phyloP scores from a whole-genome alignment of 176 grass and related monocot species.

The Lolium multiflorum region DNA sequence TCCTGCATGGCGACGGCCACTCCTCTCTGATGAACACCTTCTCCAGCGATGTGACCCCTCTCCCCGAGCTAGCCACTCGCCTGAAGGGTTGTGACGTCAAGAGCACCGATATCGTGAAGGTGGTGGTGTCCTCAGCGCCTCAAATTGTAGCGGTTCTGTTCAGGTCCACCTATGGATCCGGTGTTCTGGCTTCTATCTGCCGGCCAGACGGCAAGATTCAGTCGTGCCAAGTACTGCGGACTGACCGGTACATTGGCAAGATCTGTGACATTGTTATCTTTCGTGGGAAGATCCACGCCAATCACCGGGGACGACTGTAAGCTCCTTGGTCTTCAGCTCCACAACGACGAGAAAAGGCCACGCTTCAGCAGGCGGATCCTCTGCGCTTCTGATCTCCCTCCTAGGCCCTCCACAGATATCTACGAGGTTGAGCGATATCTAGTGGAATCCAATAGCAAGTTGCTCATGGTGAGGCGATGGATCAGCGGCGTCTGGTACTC shows the following conservation, averaged over 20 bases:
- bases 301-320: background rate
- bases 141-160: background rate
- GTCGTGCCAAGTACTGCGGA: background rate
- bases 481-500: background rate
- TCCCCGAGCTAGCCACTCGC: background rate
- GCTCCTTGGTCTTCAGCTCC: background rate
- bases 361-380: background rate
- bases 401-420: background rate
- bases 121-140: background rate
- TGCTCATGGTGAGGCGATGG: background rate
- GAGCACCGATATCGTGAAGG: background rate
- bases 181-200: background rate
- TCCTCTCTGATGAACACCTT: constrained; percentile 27
- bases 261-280: background rate
- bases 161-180: too few species aligned
- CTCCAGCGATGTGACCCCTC: background rate
- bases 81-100: background rate
- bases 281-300: background rate
- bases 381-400: background rate
- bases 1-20: background rate
- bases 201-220: background rate
- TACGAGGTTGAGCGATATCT: background rate
- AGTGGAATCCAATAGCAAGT: background rate
- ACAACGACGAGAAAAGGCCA: background rate
- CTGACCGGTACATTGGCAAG: background rate